Evolutionary conservation across 129 eudicot genomes (phyloP), one percentile per base, ranked within the genome.

Genomic region (Lonicera japonica): DNA sequence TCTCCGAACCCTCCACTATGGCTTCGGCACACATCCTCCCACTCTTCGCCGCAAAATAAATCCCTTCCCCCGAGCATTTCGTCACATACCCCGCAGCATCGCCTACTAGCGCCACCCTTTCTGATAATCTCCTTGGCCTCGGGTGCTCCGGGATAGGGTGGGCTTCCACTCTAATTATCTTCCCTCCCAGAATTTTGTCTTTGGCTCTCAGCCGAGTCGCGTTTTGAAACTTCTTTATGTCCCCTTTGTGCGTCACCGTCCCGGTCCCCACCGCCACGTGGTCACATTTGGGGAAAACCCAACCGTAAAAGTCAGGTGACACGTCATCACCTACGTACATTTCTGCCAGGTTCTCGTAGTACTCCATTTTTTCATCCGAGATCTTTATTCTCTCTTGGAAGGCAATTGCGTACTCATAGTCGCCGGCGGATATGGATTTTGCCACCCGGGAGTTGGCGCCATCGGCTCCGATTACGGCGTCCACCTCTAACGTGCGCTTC

Each of bases 261-360:
- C 98, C 98, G 3, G 98, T 92, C 0, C 98, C 98, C 2, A 92
- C 98, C 0, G 98, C 98, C 92, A 50, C 55, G 21, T 50, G 55
- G 21, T 50, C 55, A 17, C 55, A 50, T 50, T 50, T 50, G n/a
- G 55, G 98, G 58, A 92, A 92, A 19, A 92, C 98, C 98, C 98
- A 92, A 0, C 98, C 96, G 69, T 92, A 92, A 50, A 92, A 92
- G 29, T 92, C 98, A 3, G 98, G 98, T 0, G 98, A 92, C 12
- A 92, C 98, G 70, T 92, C 98, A 53, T 88, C 98, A 0, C 98
- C 98, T 12, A 92, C 98, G 64, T 92, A 92, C 98, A 92, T 92
- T 67, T 92, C 98, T 0, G 98, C 98, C 0, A 92, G 79, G 53
- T 87, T 63, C 22, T 92, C 98, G 63, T 92, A 92, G 64, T 92